These are phyloP conservation scores for Kwoniella bestiolae DNA, from an alignment of 768 basidiomycete species.

Conservation along the genomic window DNA sequence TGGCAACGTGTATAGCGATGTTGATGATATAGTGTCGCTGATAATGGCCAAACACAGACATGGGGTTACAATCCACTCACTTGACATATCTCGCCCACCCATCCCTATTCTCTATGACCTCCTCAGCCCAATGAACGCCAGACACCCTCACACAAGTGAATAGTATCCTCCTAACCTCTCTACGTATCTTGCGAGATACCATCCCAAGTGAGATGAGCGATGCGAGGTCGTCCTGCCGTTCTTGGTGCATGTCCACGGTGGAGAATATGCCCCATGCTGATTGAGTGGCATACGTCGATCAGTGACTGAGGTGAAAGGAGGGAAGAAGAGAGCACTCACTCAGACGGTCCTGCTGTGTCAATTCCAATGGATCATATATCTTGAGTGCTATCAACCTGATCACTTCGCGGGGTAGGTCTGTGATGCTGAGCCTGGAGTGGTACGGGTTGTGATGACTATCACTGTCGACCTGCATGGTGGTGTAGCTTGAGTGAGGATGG, in stretches of 20 bases:
- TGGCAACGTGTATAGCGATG: too few species aligned
- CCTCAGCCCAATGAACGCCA: slow-evolving; percentile 35
- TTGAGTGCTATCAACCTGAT: slow-evolving; percentile 38
- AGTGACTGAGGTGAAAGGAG: too few species aligned
- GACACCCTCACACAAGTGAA: slow-evolving; percentile 51
- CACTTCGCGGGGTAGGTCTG: slow-evolving; percentile 42
- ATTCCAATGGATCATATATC: slow-evolving; percentile 46
- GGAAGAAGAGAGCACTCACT: slow-evolving; percentile 35
- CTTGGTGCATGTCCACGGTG: slow-evolving; percentile 53
- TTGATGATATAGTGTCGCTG: too few species aligned
- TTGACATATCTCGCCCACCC: slow-evolving; percentile 52
- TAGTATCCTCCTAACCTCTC: slow-evolving; percentile 45
- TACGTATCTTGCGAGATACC: slow-evolving; percentile 38
- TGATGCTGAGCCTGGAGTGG: not conserved
- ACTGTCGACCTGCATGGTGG: slow-evolving; percentile 1
- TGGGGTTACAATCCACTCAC: too few species aligned
- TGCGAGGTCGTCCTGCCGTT: slow-evolving; percentile 42
- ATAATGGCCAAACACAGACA: too few species aligned
- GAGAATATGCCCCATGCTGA: slow-evolving; percentile 57
- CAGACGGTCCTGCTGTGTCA: slow-evolving; percentile 51
- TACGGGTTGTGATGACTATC: not conserved
- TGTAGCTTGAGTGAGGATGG: not conserved
- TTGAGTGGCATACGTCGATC: too few species aligned
- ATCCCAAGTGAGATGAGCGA: slow-evolving; percentile 41
- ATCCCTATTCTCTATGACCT: slow-evolving; percentile 38